Conservation (phyloP, 305 asterid genomes). For the Striga hermonthica region DNA sequence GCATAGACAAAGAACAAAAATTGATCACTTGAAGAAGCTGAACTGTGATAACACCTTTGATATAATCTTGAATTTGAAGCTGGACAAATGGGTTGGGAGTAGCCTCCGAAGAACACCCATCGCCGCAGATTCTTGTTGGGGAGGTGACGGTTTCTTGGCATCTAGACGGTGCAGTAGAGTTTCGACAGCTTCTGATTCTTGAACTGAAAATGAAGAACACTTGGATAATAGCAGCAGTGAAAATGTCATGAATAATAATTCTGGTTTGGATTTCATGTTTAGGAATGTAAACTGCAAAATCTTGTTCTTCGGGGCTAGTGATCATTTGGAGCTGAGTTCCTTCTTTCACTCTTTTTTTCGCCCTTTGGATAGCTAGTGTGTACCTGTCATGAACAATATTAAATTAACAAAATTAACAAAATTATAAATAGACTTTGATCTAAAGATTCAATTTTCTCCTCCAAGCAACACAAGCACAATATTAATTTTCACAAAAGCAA, state of each 20-base stretch:
- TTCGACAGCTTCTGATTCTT: slow-evolving; percentile 51
- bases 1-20: not conserved
- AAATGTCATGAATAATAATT: slow-evolving; percentile 28
- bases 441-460: too few species aligned
- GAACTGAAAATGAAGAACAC: slow-evolving; percentile 36
- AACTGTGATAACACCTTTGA: slow-evolving; percentile 47
- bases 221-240: slow-evolving; percentile 29
- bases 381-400: too few species aligned
- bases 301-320: too few species aligned
- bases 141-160: slow-evolving; percentile 43
- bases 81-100: slow-evolving; percentile 73
- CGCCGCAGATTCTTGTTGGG: slow-evolving; percentile 77
- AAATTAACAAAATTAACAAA: too few species aligned
- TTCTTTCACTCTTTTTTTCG: too few species aligned
- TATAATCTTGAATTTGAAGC: slow-evolving; percentile 57
- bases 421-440: too few species aligned
- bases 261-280: slow-evolving; percentile 37
- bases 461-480: too few species aligned
- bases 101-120: slow-evolving; percentile 71
- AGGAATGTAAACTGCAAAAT: not conserved
- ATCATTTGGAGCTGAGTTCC: too few species aligned
- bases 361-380: too few species aligned
- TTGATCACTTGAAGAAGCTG: slow-evolving; percentile 16
- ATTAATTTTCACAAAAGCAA: too few species aligned
- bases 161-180: slow-evolving; percentile 54